Conservation (phyloP, 345 rosid species). For the Bruguiera sexangula region DNA sequence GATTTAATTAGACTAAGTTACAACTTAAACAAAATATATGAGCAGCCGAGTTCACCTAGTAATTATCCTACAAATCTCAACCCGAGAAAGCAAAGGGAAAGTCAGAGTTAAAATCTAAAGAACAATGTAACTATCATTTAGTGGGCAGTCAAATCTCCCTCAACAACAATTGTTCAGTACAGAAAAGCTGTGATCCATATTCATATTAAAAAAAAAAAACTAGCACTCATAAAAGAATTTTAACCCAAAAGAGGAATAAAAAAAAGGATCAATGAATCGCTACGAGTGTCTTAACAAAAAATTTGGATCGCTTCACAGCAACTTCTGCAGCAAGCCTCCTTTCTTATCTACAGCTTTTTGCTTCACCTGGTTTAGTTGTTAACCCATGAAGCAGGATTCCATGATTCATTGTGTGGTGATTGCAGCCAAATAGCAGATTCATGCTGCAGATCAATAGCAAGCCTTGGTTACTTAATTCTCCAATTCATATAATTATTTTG, state of each 20-base stretch:
- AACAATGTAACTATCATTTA: constrained; percentile 5
- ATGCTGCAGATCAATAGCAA: not conserved
- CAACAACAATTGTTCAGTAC: constrained; percentile 5
- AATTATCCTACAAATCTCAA: too few species aligned
- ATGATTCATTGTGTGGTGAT: not conserved
- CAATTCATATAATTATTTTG: too few species aligned
- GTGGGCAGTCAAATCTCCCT: constrained; percentile 11
- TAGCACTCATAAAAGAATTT: constrained; percentile 8
- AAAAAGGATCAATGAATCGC: constrained; percentile 48
- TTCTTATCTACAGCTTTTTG: constrained; percentile 40
- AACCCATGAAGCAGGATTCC: constrained; percentile 13
- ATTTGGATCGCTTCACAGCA: constrained; percentile 25
- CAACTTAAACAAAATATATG: too few species aligned
- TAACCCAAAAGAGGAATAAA: constrained; percentile 10
- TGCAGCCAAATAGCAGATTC: not conserved
- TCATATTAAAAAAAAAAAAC: not conserved
- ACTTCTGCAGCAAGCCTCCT: constrained; percentile 26
- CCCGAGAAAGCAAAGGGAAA: too few species aligned
- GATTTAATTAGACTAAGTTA: too few species aligned
- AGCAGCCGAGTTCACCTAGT: too few species aligned
- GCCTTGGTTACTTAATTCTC: too few species aligned
- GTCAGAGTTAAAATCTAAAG: too few species aligned
- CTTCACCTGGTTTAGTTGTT: constrained; percentile 11
- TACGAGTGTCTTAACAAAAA: constrained; percentile 32
- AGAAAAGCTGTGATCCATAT: not conserved